phyloP scores from a whole-genome alignment of 140 eudicot genomes.

The Anethum foeniculum region DNA sequence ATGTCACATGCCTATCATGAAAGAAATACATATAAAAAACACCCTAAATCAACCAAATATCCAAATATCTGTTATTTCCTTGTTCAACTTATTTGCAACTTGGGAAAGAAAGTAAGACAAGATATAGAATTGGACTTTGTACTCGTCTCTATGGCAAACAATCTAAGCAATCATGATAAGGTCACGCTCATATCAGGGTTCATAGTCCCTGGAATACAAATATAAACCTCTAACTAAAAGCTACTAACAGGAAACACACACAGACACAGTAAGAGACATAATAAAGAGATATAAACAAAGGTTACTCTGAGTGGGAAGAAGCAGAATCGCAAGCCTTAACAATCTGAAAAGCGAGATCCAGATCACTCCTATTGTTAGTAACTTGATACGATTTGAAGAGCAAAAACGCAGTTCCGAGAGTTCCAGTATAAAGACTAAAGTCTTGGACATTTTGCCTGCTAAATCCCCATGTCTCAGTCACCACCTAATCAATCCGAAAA shows the following conservation, averaged over 20 bases:
- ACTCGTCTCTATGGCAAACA: not conserved
- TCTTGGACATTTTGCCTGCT: slow-evolving; percentile 32
- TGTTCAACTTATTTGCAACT: not conserved
- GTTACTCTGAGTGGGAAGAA: slow-evolving; percentile 47
- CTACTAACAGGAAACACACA: not conserved
- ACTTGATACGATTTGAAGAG: slow-evolving; percentile 41
- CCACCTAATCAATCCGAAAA: slow-evolving; percentile 32
- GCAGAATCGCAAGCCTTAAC: slow-evolving; percentile 67
- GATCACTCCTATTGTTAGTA: slow-evolving; percentile 38
- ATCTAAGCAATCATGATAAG: not conserved
- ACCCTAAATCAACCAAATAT: slow-evolving; percentile 1
- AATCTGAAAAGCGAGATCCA: slow-evolving; percentile 44
- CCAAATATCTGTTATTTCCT: not conserved
- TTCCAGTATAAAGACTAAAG: slow-evolving; percentile 36
- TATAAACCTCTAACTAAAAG: not conserved
- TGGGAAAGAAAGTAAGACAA: not conserved
- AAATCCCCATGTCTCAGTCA: slow-evolving; percentile 64
- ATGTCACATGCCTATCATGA: slow-evolving; percentile 39
- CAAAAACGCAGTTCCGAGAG: slow-evolving; percentile 61
- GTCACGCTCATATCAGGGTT: not conserved
- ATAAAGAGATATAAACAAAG: not conserved
- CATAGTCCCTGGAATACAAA: not conserved
- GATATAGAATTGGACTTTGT: not conserved
- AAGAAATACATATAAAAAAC: not conserved
- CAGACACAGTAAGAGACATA: not conserved